A percentile compares a stretch with the other conserved stretches of the same genome.
Conservation (phyloP, 495 filamentous ascomycete species). For the Hypoxylon lenormandii region DNA sequence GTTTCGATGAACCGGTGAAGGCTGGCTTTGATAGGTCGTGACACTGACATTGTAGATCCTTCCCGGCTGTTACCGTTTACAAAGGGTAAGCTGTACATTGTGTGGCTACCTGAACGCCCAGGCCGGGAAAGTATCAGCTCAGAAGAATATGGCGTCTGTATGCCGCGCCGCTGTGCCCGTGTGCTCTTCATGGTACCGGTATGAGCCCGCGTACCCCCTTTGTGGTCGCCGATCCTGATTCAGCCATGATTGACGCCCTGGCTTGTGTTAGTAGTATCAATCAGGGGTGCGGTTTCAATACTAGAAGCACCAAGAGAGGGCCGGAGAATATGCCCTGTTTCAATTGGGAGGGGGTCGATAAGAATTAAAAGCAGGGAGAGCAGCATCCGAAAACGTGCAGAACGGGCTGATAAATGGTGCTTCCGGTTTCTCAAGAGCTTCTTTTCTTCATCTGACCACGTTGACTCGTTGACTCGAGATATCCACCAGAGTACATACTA, state of each 20-base stretch:
- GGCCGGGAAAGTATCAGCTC: neutral
- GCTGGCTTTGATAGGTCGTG: neutral
- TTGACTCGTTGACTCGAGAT: neutral
- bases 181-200: neutral
- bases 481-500: neutral
- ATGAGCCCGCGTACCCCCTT: neutral
- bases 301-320: neutral
- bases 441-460: neutral
- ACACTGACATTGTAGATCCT: neutral
- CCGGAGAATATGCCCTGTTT: neutral
- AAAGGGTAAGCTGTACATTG: neutral
- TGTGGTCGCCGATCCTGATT: neutral
- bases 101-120: conserved; percentile 24
- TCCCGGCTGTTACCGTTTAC: neutral
- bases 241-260: neutral
- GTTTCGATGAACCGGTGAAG: neutral
- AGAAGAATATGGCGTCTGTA: neutral
- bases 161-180: neutral
- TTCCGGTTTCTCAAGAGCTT: neutral
- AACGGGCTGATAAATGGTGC: conserved; percentile 27
- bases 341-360: neutral
- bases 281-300: neutral
- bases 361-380: neutral
- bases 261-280: neutral
- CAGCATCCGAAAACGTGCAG: neutral